Conservation (phyloP, 164 flowering plant genomes). For the Cinnamomum chago region DNA sequence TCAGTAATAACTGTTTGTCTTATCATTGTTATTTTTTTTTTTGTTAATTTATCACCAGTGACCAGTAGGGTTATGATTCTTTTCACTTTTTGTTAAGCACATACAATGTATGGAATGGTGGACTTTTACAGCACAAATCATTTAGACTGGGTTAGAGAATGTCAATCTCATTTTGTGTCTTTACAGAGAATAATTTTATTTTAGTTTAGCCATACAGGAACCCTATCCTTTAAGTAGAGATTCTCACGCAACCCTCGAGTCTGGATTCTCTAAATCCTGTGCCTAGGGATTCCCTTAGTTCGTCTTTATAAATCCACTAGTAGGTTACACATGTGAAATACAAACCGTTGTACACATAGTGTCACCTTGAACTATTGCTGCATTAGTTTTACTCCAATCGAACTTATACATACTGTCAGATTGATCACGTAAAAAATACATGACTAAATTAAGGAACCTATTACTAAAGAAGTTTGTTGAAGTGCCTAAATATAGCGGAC, state of each 20-base stretch:
- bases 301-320: too few relatives aligned
- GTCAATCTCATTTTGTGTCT: slow-evolving; percentile 32
- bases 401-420: too few relatives aligned
- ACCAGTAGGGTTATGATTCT: slow-evolving; percentile 14
- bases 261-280: too few relatives aligned
- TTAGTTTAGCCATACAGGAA: slow-evolving; percentile 11
- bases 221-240: slow-evolving; percentile 23
- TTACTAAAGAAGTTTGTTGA: too few relatives aligned
- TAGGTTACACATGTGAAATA: too few relatives aligned
- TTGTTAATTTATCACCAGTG: slow-evolving; percentile 7
- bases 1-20: neutral
- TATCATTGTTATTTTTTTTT: slow-evolving; percentile 12
- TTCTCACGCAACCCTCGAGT: slow-evolving; percentile 23
- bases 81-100: slow-evolving; percentile 12
- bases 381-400: too few relatives aligned
- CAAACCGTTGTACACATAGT: too few relatives aligned
- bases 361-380: too few relatives aligned
- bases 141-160: slow-evolving; percentile 19
- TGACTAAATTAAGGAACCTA: too few relatives aligned
- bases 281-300: too few relatives aligned
- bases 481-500: too few relatives aligned
- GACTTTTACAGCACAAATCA: slow-evolving; percentile 14
- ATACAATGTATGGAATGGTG: slow-evolving; percentile 17
- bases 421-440: too few relatives aligned
- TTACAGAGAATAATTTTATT: slow-evolving; percentile 16